Evolutionary conservation across 768 basidiomycete genomes (phyloP).

Genomic region (Russula olivacea): DNA sequence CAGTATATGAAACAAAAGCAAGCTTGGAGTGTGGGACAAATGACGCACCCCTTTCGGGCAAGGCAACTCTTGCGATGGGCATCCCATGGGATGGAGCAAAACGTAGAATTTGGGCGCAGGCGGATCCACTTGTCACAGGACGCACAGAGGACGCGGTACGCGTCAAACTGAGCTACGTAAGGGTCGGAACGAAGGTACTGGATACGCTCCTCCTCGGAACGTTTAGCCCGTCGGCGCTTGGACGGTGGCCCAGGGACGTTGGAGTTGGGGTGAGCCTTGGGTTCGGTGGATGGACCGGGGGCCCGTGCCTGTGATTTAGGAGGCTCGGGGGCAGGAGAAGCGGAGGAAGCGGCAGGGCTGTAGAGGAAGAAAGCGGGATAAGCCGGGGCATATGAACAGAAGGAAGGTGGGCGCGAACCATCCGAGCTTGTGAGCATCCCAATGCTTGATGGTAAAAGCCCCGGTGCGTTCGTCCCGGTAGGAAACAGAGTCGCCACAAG

Average conservation of each 20-base stretch:
- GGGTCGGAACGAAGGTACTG: constrained; percentile 62
- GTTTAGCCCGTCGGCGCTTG: constrained; percentile 67
- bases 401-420: constrained; percentile 38
- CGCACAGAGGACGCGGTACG: constrained; percentile 73
- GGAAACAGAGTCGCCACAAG: constrained; percentile 55
- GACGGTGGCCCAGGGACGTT: constrained; percentile 22
- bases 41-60: constrained; percentile 63
- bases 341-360: constrained; percentile 6
- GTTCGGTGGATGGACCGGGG: neutral
- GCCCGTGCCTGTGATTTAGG: neutral
- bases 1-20: neutral
- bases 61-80: constrained; percentile 79
- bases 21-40: constrained; percentile 3
- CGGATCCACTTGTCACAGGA: constrained; percentile 84
- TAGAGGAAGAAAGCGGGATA: neutral
- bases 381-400: neutral
- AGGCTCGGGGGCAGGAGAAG: constrained; percentile 7
- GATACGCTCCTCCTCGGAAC: constrained; percentile 73
- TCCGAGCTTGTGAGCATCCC: constrained; percentile 55
- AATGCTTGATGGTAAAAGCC: constrained; percentile 60
- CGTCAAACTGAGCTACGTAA: constrained; percentile 75
- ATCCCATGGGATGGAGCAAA: constrained; percentile 86
- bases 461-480: constrained; percentile 61
- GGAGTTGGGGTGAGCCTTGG: neutral
- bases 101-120: constrained; percentile 79